Conservation (phyloP, 495 filamentous ascomycete species). For the Aspergillus hancockii region DNA sequence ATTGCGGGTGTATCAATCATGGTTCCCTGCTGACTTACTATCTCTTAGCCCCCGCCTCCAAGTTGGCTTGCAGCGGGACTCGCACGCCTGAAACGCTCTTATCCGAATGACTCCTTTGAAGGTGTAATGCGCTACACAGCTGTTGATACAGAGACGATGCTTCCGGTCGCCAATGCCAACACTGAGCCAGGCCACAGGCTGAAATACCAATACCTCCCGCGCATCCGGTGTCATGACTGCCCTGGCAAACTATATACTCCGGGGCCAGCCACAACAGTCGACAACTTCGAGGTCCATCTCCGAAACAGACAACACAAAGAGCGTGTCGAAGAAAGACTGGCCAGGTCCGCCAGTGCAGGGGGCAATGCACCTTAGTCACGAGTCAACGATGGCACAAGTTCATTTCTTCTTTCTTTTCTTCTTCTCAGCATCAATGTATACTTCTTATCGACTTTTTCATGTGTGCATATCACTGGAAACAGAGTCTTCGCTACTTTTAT, state of each 20-base stretch:
- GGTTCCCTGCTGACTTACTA: slow-evolving; percentile 20
- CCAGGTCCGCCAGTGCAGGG: slow-evolving; percentile 17
- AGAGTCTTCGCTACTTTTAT: slow-evolving; percentile 6
- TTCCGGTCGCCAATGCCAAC: slow-evolving; percentile 50
- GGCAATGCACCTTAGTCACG: slow-evolving; percentile 18
- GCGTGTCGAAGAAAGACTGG: slow-evolving; percentile 61
- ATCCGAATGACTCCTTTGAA: slow-evolving; percentile 81
- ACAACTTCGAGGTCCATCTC: slow-evolving; percentile 91
- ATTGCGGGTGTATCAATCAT: slow-evolving; percentile 4
- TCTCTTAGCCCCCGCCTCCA: slow-evolving; percentile 70
- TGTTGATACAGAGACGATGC: slow-evolving; percentile 65
- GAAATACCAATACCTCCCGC: slow-evolving; percentile 75
- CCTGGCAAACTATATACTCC: slow-evolving; percentile 91
- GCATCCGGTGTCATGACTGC: slow-evolving; percentile 88
- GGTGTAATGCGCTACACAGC: slow-evolving; percentile 82
- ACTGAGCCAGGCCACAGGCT: slow-evolving; percentile 49
- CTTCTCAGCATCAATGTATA: slow-evolving; percentile 16
- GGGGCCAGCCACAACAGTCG: slow-evolving; percentile 76
- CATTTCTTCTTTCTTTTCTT: slow-evolving; percentile 3
- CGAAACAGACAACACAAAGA: slow-evolving; percentile 76
- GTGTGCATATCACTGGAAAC: slow-evolving; percentile 6
- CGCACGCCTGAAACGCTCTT: slow-evolving; percentile 57
- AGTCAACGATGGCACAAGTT: slow-evolving; percentile 14
- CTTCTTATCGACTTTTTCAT: slow-evolving; percentile 3
- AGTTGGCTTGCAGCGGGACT: slow-evolving; percentile 75